Evolutionary conservation across 768 basidiomycete species (phyloP), one percentile per base, ranked within the genome.

Genomic region (Hygrocybe punicea): DNA sequence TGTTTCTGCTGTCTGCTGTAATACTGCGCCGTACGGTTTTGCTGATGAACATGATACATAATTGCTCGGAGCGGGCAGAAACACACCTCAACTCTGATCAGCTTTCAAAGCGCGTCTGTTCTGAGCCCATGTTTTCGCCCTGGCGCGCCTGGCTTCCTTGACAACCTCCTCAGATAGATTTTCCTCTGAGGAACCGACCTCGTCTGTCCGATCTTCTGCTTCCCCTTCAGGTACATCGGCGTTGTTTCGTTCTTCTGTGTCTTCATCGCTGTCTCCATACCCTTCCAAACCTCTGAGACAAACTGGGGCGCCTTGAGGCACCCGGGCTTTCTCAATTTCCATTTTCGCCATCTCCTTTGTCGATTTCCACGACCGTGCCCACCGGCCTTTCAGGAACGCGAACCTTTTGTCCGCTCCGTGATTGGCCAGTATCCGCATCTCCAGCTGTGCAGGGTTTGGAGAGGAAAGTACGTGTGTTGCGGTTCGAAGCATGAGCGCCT

Each of bases 381-480:
- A 93, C 21, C 89, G 74, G 2, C 93, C 93, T 34, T 84, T 80
- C 45, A 96, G 69, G 69, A 95, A 95, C 1, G 86, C 83, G 65
- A 97, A 95, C 6, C 89, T 80, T 45, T 76, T 73, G 67, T 96
- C 92, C 11, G 77, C 73, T 0, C 91, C 87, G 64, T 95, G 82
- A 62, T 96, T 93, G 9, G 93, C 86, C 14, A 96, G 75, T 63
- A 97, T 93, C 6, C 93, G 83, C 79, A 93, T 85, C 69, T 94
- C 92, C 21, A 96, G 78, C 60, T 93, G 85, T 0, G 85, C 82
- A 14, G 90, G 81, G 63, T 94, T 93, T 1, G 86, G 83, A 1
- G 92, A 88, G 6, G 82, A 71, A 23, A 79, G 65, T 33, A 95
- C 71, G 58, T 92, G 89, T 11, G 67, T 61, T 0, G 89, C 89